Conservation (phyloP, 495 filamentous ascomycete genomes). For the Penicillium riverlandense region DNA sequence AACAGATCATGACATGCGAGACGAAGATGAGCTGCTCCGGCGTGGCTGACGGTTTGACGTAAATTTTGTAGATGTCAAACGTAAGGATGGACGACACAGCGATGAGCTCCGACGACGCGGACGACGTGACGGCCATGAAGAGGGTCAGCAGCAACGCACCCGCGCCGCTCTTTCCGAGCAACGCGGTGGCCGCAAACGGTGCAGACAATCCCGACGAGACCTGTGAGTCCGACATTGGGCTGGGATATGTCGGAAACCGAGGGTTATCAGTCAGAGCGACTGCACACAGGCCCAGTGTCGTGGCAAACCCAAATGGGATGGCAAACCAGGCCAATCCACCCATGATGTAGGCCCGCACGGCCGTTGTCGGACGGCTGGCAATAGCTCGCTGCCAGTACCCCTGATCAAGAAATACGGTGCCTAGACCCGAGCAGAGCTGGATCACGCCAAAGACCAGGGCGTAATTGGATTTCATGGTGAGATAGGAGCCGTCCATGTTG, state of each 20-base stretch:
- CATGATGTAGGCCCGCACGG: too few relatives aligned
- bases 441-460: not conserved
- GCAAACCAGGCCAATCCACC: too few relatives aligned
- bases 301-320: too few relatives aligned
- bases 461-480: not conserved
- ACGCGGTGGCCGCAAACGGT: conserved; percentile 18
- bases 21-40: conserved; percentile 28
- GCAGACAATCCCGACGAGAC: conserved; percentile 11
- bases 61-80: conserved; percentile 30
- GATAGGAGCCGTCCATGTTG: not conserved
- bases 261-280: not conserved
- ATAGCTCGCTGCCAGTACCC: not conserved
- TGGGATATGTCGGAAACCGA: conserved; percentile 18
- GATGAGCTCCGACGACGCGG: conserved; percentile 22
- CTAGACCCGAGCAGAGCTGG: too few relatives aligned
- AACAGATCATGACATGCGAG: conserved; percentile 37
- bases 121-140: conserved; percentile 28
- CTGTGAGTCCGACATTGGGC: not conserved
- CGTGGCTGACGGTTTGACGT: conserved; percentile 12
- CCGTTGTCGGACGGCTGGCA: too few relatives aligned
- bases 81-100: conserved; percentile 23
- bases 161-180: conserved; percentile 24
- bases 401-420: too few relatives aligned
- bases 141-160: conserved; percentile 17
- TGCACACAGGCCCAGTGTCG: too few relatives aligned